Percentiles rank a stretch among this genome's conserved stretches.
Evolutionary conservation across 1,139 yeast genomes (phyloP).

Genomic region (Sugiyamaella novakii): DNA sequence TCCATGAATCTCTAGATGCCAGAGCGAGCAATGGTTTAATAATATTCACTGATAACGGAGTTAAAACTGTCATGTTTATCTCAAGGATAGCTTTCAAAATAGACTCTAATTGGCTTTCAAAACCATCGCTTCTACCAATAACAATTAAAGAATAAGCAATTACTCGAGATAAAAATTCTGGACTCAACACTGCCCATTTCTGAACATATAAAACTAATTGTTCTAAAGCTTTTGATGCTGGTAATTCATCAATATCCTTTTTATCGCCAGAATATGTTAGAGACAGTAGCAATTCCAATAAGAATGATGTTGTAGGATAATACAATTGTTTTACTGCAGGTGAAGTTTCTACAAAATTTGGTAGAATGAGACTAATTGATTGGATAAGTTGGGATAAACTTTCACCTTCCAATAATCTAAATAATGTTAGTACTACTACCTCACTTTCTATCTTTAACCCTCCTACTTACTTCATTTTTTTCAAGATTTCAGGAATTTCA

Average conservation of each 20-base stretch:
- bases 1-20: slow-evolving; percentile 52
- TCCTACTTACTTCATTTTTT: slow-evolving; percentile 31
- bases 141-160: slow-evolving; percentile 31
- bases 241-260: slow-evolving; percentile 17
- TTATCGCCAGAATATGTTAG: slow-evolving; percentile 27
- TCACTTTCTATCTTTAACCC: no score
- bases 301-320: slow-evolving; percentile 31
- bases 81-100: slow-evolving; percentile 19
- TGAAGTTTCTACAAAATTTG: slow-evolving; percentile 32
- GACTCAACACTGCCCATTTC: slow-evolving; percentile 35
- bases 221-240: slow-evolving; percentile 25
- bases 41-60: slow-evolving; percentile 23
- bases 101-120: slow-evolving; percentile 46
- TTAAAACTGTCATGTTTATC: slow-evolving; percentile 26
- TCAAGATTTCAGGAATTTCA: slow-evolving; percentile 55
- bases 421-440: no score
- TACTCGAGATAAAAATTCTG: slow-evolving; percentile 39
- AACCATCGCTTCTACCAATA: slow-evolving; percentile 39
- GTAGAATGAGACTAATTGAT: slow-evolving; percentile 34
- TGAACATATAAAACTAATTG: slow-evolving; percentile 26
- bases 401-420: slow-evolving; percentile 21
- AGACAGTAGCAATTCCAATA: slow-evolving; percentile 33
- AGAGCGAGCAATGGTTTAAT: slow-evolving; percentile 57
- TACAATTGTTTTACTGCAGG: slow-evolving; percentile 28
- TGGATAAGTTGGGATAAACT: slow-evolving; percentile 24